Evolutionary conservation across 1,284 basidiomycete species (phyloP).

Genomic region (Boletus semigastroideus): DNA sequence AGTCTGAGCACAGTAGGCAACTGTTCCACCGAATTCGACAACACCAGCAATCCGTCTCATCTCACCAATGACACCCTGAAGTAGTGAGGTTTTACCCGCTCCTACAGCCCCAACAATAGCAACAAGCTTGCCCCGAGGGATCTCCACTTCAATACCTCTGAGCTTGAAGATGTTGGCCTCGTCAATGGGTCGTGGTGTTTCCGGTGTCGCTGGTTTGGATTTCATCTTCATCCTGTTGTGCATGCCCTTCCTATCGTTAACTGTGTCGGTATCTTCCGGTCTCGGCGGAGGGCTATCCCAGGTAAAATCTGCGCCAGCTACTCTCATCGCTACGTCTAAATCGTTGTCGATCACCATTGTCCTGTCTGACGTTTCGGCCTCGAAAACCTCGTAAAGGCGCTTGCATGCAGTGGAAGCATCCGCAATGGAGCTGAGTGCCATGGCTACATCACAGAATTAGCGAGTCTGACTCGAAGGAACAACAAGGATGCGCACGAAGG

Average conservation of each 20-base stretch:
- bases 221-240: conserved; percentile 3
- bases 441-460: conserved; percentile 42
- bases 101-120: conserved; percentile 77
- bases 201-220: background rate
- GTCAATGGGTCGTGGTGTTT: conserved; percentile 2
- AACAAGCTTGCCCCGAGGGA: conserved; percentile 72
- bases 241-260: background rate
- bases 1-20: conserved; percentile 82
- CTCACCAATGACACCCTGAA: conserved; percentile 80
- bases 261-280: conserved; percentile 35
- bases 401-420: conserved; percentile 78
- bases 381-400: conserved; percentile 71
- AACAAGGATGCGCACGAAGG: conserved; percentile 31
- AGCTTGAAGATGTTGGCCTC: conserved; percentile 22
- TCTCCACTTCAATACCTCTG: conserved; percentile 56
- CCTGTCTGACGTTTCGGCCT: conserved; percentile 72
- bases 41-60: conserved; percentile 67
- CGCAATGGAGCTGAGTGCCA: conserved; percentile 73
- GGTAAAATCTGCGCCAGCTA: conserved; percentile 70
- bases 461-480: background rate
- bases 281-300: conserved; percentile 80
- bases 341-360: conserved; percentile 48
- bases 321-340: conserved; percentile 61
- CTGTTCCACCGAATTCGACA: conserved; percentile 67
- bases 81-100: conserved; percentile 69